Evolutionary conservation across 140 eudicot genomes (phyloP), one percentile per base, ranked within the genome.

Genomic region (Anethum foeniculum): DNA sequence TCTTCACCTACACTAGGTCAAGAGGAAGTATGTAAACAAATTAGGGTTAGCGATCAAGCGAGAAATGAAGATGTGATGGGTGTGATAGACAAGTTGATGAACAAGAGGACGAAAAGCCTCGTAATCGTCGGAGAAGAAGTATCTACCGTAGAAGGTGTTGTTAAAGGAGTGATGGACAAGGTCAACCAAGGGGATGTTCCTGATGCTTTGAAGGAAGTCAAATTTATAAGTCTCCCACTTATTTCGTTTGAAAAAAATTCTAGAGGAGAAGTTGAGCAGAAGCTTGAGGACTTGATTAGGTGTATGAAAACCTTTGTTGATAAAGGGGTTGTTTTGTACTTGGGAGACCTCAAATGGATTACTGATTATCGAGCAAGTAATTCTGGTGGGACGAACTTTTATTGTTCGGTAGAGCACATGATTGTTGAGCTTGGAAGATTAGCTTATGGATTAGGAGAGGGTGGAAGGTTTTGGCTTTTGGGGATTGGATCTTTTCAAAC

Each of bases 341-440:
- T 94, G 52, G 97, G 96, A 28, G 97, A 94, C 82, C 88, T 94
- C 30, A 89, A 92, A 79, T 94, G 98, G 97, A 88, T 90, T 68
- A 77, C 51, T 46, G 97, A 94, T 75, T 90, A 82, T 67, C 86
- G 93, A 79, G 88, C 80, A 41, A 88, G 81, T 76, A 81, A 80
- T 58, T 75, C 78, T 74, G 8, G 78, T 58, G 80, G 88, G 67
- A 71, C 88, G 52, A 73, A 41, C 23, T 87, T 87, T 32, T 87
- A 92, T 82, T 90, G 92, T 80, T 88, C 98, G 11, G 89, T 90
- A 77, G 97, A 92, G 81, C 93, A 92, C 68, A 75, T 92, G 89
- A 86, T 90, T 51, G 85, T 86, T 81, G 98, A 92, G 77, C 60
- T 94, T 21, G 97, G 93, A 68, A 85, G 87, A 75, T 83, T 94